A percentile compares a stretch with the other conserved stretches of the same genome.
phyloP scores from a whole-genome alignment of 345 rosid species.

The Euphorbia lathyris region DNA sequence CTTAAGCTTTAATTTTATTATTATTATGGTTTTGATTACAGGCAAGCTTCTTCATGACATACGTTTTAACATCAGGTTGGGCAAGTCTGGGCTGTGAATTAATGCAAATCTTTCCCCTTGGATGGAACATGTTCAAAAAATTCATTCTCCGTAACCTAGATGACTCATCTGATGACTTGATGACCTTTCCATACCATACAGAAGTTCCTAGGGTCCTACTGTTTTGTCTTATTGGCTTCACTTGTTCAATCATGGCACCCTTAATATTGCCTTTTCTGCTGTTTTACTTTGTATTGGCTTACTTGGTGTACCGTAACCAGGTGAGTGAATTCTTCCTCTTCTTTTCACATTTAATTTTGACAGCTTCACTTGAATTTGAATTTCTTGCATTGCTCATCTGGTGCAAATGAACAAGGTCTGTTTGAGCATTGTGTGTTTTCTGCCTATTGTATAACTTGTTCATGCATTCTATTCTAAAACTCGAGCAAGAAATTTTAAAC shows the following conservation, averaged over 20 bases:
- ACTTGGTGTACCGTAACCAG: slow-evolving; percentile 77
- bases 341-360: not conserved
- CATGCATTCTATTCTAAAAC: not conserved
- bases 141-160: slow-evolving; percentile 38
- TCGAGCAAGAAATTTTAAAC: not conserved
- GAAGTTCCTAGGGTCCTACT: slow-evolving; percentile 80
- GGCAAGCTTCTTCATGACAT: slow-evolving; percentile 93
- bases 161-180: slow-evolving; percentile 39
- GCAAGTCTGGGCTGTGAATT: slow-evolving; percentile 74
- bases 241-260: slow-evolving; percentile 78
- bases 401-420: not conserved
- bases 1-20: not conserved
- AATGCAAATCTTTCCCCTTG: slow-evolving; percentile 60
- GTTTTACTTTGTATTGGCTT: slow-evolving; percentile 65
- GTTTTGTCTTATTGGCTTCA: slow-evolving; percentile 85
- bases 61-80: slow-evolving; percentile 86
- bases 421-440: not conserved
- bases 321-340: slow-evolving; percentile 29
- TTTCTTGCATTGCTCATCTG: slow-evolving; percentile 8
- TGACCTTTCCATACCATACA: slow-evolving; percentile 76
- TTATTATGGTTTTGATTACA: slow-evolving; percentile 33
- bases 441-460: not conserved
- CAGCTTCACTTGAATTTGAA: not conserved
- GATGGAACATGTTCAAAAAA: slow-evolving; percentile 48
- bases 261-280: slow-evolving; percentile 74